A percentile compares a stretch with the other conserved stretches of the same genome.
These are phyloP conservation scores for Lachancea meyersii DNA, from an alignment of 805 yeast species.

Conservation along the genomic window DNA sequence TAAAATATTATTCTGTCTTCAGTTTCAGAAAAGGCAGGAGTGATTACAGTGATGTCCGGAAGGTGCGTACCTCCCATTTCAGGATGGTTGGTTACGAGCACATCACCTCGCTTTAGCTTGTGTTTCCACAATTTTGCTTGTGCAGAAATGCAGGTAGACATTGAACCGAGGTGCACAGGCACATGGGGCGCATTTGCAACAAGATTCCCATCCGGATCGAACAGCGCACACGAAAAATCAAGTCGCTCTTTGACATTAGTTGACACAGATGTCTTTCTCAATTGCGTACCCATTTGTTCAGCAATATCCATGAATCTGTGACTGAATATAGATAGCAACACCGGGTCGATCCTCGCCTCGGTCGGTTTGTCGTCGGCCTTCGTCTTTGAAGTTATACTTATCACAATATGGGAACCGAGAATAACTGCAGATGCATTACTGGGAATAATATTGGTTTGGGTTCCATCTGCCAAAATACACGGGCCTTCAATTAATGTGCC, in stretches of 20 bases:
- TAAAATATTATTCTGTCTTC: slow-evolving; percentile 59
- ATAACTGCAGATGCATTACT: slow-evolving; percentile 35
- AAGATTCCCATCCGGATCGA: slow-evolving; percentile 67
- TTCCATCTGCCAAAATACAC: slow-evolving; percentile 69
- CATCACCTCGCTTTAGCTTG: slow-evolving; percentile 65
- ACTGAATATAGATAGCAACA: slow-evolving; percentile 68
- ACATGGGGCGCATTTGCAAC: slow-evolving; percentile 87
- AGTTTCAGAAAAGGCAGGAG: slow-evolving; percentile 71
- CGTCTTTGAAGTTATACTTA: neutral
- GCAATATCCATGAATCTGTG: slow-evolving; percentile 88
- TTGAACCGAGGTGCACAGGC: slow-evolving; percentile 82
- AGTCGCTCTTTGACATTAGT: slow-evolving; percentile 79
- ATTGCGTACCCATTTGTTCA: slow-evolving; percentile 79
- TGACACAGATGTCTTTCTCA: slow-evolving; percentile 73
- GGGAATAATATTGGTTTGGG: slow-evolving; percentile 72
- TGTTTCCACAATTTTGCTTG: slow-evolving; percentile 64
- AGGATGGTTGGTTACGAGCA: slow-evolving; percentile 73
- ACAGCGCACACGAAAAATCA: slow-evolving; percentile 80
- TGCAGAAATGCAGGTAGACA: slow-evolving; percentile 70
- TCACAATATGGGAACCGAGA: slow-evolving; percentile 41
- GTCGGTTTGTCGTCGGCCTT: slow-evolving; percentile 11
- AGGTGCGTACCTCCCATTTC: slow-evolving; percentile 81
- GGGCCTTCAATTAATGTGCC: slow-evolving; percentile 63
- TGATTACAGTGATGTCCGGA: slow-evolving; percentile 87
- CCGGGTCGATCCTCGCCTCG: slow-evolving; percentile 40